These are phyloP conservation scores for Diphasiastrum complanatum DNA, from an alignment of 83 land plant genomes.

Conservation along the genomic window DNA sequence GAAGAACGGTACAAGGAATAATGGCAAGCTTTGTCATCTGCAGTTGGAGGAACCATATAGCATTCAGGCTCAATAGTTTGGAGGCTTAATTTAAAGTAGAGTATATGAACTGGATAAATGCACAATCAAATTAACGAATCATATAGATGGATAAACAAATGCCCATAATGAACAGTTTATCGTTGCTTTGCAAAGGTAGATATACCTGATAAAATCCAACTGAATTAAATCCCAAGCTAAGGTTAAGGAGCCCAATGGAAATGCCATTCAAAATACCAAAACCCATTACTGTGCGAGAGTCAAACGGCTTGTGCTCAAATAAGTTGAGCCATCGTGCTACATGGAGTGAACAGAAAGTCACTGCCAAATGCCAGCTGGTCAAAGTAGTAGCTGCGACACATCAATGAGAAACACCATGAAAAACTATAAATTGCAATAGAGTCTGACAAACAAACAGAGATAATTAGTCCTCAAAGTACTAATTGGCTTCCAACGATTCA, in stretches of 20 bases:
- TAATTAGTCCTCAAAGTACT: too few species aligned
- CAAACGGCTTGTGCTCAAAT: constrained; percentile 92
- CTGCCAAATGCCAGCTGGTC: constrained; percentile 63
- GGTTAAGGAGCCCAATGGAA: constrained; percentile 85
- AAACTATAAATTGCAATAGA: too few species aligned
- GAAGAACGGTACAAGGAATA: constrained; percentile 81
- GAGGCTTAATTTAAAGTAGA: too few species aligned
- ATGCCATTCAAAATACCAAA: constrained; percentile 89
- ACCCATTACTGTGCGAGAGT: constrained; percentile 63
- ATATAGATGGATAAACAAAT: too few species aligned
- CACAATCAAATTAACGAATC: too few species aligned
- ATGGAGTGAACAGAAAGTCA: constrained; percentile 86
- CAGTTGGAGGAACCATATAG: too few species aligned
- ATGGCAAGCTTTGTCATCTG: constrained; percentile 96
- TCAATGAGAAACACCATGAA: too few species aligned
- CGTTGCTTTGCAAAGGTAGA: background rate
- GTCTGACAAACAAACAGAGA: too few species aligned
- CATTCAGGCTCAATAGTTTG: too few species aligned
- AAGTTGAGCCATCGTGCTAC: constrained; percentile 70
- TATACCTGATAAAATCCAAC: constrained; percentile 89
- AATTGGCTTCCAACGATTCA: too few species aligned
- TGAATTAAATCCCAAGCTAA: constrained; percentile 85
- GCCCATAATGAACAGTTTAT: too few species aligned
- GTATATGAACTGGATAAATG: too few species aligned
- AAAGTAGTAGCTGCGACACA: constrained; percentile 91